Evolutionary conservation across 148 eudicot genomes (phyloP), one percentile per base, ranked within the genome.

Genomic region (Vaccinium corymbosum): DNA sequence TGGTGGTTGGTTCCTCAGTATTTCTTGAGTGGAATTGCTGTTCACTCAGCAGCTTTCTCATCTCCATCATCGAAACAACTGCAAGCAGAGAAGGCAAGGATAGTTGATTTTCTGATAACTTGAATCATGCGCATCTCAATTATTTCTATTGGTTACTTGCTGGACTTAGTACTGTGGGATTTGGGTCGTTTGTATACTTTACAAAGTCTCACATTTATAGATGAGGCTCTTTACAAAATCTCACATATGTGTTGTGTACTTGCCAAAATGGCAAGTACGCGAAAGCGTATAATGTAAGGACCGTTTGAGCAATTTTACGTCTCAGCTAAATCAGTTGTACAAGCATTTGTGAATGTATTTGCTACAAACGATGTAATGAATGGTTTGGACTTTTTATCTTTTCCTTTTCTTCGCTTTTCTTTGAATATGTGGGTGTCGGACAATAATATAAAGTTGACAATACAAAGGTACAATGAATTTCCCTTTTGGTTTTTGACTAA

Each of bases 41-140:
- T 82, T 86, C 87, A n/a, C 11, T 85, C 0, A 88, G 91, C 48
- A 85, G 91, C 52, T 86, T 85, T 22, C 70, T 90, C 8, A 86
- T 90, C 56, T 84, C 87, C 5, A 20, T 82, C 16, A 72, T 89
- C 49, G 83, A 89, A 49, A 79, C 76, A n/a, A 59, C 66, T 48
- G 87, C 87, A 12, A 46, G 84, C 6, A 70, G 68, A 56, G 38
- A 78, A n/a, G 91, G 87, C 17, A 57, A 32, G 42, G 88, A 87
- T 13, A 88, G 92, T 25, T 93, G 94, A 94, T 90, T 93, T 71
- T 87, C 91, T 2, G 83, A 91, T 73, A 90, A 93, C 81, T 78
- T 92, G 78, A 92, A 92, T 70, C 87, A 78, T 51, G 93, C 88
- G 0, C 93, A 90, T 84, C 88, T 93, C 66, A 93, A 93, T 88